Percentiles rank a stretch among this genome's conserved stretches.
phyloP scores from a whole-genome alignment of 306 rosid species.

The Arachis stenosperma region DNA sequence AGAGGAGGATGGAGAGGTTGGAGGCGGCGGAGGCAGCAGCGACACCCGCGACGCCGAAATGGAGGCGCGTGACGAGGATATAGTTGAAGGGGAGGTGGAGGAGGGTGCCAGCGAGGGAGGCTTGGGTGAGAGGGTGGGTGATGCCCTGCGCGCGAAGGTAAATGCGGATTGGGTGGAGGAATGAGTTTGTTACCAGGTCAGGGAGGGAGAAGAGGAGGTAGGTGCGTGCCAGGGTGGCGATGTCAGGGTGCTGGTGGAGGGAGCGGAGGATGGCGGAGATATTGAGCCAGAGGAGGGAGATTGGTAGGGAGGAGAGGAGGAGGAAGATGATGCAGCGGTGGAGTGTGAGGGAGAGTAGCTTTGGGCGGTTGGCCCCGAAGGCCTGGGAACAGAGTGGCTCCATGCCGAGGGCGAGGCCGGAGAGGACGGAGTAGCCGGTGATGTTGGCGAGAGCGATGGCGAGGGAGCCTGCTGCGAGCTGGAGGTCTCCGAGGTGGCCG shows the following conservation, averaged over 20 bases:
- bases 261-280: conserved; percentile 53
- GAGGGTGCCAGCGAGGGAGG: conserved; percentile 67
- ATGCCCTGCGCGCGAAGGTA: conserved; percentile 90
- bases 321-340: conserved; percentile 78
- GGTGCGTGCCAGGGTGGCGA: conserved; percentile 61
- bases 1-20: conserved; percentile 48
- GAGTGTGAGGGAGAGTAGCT: conserved; percentile 74
- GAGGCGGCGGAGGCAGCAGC: conserved; percentile 82
- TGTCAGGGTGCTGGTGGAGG: conserved; percentile 55
- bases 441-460: conserved; percentile 97
- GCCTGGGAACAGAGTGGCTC: conserved; percentile 94
- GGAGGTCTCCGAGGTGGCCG: conserved; percentile 66
- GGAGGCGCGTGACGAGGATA: conserved; percentile 35
- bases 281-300: conserved; percentile 72
- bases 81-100: conserved; percentile 66
- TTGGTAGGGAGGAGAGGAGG: conserved; percentile 64
- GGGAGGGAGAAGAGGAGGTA: conserved; percentile 70
- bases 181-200: conserved; percentile 77
- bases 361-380: conserved; percentile 84
- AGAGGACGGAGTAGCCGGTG: conserved; percentile 82
- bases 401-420: conserved; percentile 85
- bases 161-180: conserved; percentile 83
- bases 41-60: conserved; percentile 61
- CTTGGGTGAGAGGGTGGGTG: conserved; percentile 72
- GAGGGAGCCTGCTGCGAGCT: conserved; percentile 76